Percentiles rank a stretch among this genome's conserved stretches.
Evolutionary conservation across 192 early-diverging fungal species (phyloP).

Genomic region (Funneliformis geosporum): DNA sequence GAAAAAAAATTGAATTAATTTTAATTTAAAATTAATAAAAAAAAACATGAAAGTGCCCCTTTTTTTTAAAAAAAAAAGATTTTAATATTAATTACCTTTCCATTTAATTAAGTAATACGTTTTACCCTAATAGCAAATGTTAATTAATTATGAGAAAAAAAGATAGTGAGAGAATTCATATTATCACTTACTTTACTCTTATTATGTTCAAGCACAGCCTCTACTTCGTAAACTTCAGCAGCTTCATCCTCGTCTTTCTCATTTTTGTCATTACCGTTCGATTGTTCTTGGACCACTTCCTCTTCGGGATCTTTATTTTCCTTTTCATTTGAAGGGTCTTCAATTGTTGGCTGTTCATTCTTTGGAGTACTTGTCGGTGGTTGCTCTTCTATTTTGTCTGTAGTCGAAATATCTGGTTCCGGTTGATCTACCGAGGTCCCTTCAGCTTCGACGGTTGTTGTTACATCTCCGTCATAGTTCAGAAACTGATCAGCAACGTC

Average conservation of each 20-base stretch:
- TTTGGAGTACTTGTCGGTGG: not conserved
- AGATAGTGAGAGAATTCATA: not conserved
- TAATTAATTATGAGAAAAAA: not conserved
- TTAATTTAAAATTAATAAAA: no score
- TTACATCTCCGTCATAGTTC: not conserved
- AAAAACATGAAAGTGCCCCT: not conserved
- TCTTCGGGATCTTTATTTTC: not conserved
- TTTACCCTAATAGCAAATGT: not conserved
- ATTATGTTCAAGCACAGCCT: not conserved
- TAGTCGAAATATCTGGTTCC: not conserved
- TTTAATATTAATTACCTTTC: constrained; percentile 25
- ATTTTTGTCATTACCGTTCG: not conserved
- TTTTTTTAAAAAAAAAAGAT: not conserved
- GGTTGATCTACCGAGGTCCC: not conserved
- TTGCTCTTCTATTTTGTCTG: not conserved
- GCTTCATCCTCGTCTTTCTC: not conserved
- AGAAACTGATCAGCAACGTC: not conserved
- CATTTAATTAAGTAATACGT: constrained; percentile 27
- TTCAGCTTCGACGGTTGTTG: not conserved
- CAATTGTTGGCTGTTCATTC: not conserved
- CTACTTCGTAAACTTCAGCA: not conserved
- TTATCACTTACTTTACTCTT: not conserved
- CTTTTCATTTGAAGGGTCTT: not conserved
- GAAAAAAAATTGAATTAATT: no score
- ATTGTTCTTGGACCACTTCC: not conserved